Conservation (phyloP, 139 green algal species). For the Ulvella scutata region DNA sequence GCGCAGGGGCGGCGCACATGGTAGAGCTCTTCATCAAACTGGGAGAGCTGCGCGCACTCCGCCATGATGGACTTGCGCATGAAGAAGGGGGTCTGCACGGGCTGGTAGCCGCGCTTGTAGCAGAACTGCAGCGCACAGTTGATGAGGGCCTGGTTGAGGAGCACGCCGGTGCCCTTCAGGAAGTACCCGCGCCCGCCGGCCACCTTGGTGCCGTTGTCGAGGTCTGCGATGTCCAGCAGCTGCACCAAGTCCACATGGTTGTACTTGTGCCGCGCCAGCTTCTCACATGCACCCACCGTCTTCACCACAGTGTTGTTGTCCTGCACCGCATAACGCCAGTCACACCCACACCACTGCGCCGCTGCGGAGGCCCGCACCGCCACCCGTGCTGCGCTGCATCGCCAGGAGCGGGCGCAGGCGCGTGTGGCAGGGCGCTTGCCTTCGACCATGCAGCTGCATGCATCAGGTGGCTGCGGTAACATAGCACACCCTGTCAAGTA, state of each 20-base stretch:
- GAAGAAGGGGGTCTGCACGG: constrained; percentile 90
- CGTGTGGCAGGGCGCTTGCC: no score
- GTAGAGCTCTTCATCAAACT: constrained; percentile 99
- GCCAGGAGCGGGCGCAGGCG: no score
- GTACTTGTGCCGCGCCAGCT: constrained; percentile 29
- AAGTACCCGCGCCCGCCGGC: constrained; percentile 85
- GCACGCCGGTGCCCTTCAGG: constrained; percentile 72
- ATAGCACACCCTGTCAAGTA: no score
- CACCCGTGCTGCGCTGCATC: no score
- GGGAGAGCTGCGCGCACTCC: constrained; percentile 91
- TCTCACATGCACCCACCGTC: constrained; percentile 37
- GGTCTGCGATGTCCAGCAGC: constrained; percentile 79
- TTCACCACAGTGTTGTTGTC: constrained; percentile 81
- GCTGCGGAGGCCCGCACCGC: neutral
- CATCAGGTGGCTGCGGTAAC: no score
- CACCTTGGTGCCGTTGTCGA: constrained; percentile 64
- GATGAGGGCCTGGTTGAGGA: constrained; percentile 96
- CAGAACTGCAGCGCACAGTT: constrained; percentile 64
- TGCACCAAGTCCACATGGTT: constrained; percentile 94
- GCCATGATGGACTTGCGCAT: constrained; percentile 90
- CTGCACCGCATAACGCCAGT: constrained; percentile 17
- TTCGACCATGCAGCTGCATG: no score
- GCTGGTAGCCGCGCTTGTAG: constrained; percentile 46
- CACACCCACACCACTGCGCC: neutral
- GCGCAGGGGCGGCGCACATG: constrained; percentile 30